phyloP scores from a whole-genome alignment of 768 basidiomycete genomes.

The Leucosporidium scottii region DNA sequence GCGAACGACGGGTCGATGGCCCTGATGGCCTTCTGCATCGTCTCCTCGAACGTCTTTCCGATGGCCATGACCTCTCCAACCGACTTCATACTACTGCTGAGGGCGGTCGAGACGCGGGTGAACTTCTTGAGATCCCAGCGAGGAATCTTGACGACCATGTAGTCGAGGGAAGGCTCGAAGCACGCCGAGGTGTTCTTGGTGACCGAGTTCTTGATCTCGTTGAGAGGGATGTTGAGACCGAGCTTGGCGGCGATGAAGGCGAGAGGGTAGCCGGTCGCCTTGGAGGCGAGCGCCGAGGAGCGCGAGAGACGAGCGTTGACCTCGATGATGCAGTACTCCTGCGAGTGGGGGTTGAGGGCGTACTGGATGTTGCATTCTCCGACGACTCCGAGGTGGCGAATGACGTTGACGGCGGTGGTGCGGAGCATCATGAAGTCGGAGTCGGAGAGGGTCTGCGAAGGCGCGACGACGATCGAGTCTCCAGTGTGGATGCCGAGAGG shows the following conservation, averaged over 20 bases:
- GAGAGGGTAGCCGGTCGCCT: constrained; percentile 95
- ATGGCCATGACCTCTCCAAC: constrained; percentile 99
- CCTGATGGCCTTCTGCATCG: constrained; percentile 94
- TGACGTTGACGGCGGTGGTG: constrained; percentile 95
- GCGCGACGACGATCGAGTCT: constrained; percentile 96
- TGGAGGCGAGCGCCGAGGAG: constrained; percentile 94
- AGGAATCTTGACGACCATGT: constrained; percentile 96
- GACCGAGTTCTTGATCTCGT: constrained; percentile 95
- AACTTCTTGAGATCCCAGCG: constrained; percentile 99
- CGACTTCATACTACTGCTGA: constrained; percentile 97
- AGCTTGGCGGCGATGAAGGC: constrained; percentile 98
- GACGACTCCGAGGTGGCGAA: constrained; percentile 94
- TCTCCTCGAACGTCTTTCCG: constrained; percentile 96
- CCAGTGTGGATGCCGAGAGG: constrained; percentile 97
- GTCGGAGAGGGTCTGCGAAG: constrained; percentile 96
- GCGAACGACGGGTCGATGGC: constrained; percentile 91
- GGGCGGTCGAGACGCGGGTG: constrained; percentile 75
- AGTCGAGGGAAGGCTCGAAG: constrained; percentile 96
- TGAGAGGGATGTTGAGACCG: constrained; percentile 90
- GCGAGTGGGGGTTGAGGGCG: constrained; percentile 86
- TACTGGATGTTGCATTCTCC: constrained; percentile 99
- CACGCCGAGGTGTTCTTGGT: constrained; percentile 94
- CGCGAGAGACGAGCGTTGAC: constrained; percentile 97
- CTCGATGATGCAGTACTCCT: constrained; percentile 98
- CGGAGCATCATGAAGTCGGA: constrained; percentile 99